Conservation (phyloP, 495 filamentous ascomycete genomes). For the Penicillium nucicola region DNA sequence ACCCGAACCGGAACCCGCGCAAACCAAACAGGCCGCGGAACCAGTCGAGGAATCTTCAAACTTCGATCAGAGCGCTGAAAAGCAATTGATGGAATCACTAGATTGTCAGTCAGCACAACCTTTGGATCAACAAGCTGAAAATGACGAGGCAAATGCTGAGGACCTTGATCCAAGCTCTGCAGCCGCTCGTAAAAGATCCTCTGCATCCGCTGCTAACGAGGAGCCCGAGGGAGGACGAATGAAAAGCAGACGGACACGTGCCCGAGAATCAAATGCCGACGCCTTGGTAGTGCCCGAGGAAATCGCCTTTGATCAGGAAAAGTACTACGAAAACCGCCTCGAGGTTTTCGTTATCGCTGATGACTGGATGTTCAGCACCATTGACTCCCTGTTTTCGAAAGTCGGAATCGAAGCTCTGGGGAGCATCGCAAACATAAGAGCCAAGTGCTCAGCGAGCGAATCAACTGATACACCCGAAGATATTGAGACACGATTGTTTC, state of each 20-base stretch:
- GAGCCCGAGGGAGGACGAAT: conserved; percentile 61
- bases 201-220: conserved; percentile 45
- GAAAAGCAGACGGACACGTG: conserved; percentile 79
- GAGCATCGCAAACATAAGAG: conserved; percentile 38
- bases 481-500: conserved; percentile 32
- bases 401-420: conserved; percentile 57
- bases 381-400: conserved; percentile 63
- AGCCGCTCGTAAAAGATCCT: conserved; percentile 46
- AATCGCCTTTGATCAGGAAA: conserved; percentile 58
- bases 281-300: conserved; percentile 46
- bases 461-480: conserved; percentile 15
- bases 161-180: conserved; percentile 32
- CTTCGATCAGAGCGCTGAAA: conserved; percentile 40
- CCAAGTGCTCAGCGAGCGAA: conserved; percentile 16
- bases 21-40: conserved; percentile 13
- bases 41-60: conserved; percentile 36
- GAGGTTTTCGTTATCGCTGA: conserved; percentile 68
- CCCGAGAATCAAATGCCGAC: conserved; percentile 68
- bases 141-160: conserved; percentile 22
- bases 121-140: conserved; percentile 16
- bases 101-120: conserved; percentile 32
- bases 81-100: conserved; percentile 40
- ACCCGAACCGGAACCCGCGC: not conserved
- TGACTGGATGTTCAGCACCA: conserved; percentile 69
- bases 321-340: conserved; percentile 68